Evolutionary conservation across 2,329 filamentous ascomycete genomes (phyloP).

Genomic region (Verticillium longisporum): DNA sequence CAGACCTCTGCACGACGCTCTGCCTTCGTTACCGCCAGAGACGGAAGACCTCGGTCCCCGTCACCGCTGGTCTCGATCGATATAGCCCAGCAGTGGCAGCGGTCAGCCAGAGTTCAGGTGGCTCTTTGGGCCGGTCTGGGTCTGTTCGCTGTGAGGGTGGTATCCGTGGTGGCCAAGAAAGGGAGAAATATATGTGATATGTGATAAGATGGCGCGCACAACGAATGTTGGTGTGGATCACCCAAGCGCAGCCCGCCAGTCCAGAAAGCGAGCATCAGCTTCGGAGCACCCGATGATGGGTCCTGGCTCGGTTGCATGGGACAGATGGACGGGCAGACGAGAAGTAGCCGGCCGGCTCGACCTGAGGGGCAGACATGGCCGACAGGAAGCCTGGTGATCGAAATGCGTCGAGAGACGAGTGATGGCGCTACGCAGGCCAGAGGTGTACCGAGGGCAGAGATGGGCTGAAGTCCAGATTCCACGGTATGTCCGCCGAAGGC

Average conservation of each 20-base stretch:
- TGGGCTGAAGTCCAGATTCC: not conserved
- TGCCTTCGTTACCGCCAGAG: no score
- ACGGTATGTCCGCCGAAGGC: not conserved
- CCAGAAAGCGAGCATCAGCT: not conserved
- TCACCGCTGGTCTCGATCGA: no score
- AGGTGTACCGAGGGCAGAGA: not conserved
- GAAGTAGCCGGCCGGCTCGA: not conserved
- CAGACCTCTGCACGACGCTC: no score
- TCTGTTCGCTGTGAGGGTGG: no score
- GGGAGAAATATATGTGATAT: conserved; percentile 9
- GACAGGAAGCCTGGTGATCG: not conserved
- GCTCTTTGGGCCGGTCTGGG: no score
- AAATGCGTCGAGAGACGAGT: not conserved
- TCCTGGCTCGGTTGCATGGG: not conserved
- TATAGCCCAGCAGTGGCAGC: no score
- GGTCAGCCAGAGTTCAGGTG: no score
- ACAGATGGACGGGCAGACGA: not conserved
- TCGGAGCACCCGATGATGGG: not conserved
- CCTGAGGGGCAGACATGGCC: no score
- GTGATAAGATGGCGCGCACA: conserved; percentile 10
- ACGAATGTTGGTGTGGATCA: conserved; percentile 10
- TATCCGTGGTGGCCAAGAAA: not conserved
- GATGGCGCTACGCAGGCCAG: no score
- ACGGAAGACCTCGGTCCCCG: no score
- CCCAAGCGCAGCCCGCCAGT: not conserved